These are phyloP conservation scores for Paramarasmius palmivorus DNA, from an alignment of 1,284 basidiomycete genomes.

Conservation along the genomic window DNA sequence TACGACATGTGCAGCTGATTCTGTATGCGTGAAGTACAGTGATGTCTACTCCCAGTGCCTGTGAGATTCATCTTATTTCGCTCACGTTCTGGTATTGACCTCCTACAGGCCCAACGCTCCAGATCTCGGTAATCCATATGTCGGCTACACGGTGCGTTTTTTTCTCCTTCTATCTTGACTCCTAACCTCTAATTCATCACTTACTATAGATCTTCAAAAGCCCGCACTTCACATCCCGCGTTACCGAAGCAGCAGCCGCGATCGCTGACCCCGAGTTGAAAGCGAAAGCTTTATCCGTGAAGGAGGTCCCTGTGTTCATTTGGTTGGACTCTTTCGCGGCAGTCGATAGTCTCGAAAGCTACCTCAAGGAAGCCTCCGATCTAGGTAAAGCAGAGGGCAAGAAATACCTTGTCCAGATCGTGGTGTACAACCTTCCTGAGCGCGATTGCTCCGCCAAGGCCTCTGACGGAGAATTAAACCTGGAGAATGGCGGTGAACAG, in stretches of 20 bases:
- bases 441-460: slow-evolving; percentile 66
- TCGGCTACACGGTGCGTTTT: too few species aligned
- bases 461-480: slow-evolving; percentile 65
- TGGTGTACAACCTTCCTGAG: slow-evolving; percentile 63
- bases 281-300: slow-evolving; percentile 51
- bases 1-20: too few species aligned
- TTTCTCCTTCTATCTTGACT: too few species aligned
- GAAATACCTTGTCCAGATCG: slow-evolving; percentile 59
- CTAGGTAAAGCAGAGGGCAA: slow-evolving; percentile 42
- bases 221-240: slow-evolving; percentile 54
- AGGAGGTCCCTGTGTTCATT: slow-evolving; percentile 50
- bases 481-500: slow-evolving; percentile 53
- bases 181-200: too few species aligned
- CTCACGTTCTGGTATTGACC: too few species aligned
- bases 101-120: too few species aligned
- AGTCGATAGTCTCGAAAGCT: slow-evolving; percentile 48
- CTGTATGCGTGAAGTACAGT: too few species aligned
- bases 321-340: slow-evolving; percentile 61
- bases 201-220: slow-evolving; percentile 43
- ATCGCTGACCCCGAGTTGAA: slow-evolving; percentile 49
- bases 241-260: slow-evolving; percentile 44
- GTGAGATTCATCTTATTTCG: too few species aligned
- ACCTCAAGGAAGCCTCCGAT: slow-evolving; percentile 52
- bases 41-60: too few species aligned
- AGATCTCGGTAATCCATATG: too few species aligned